phyloP scores from a whole-genome alignment of 2,329 filamentous ascomycete genomes.

The Neofusicoccum sp. region DNA sequence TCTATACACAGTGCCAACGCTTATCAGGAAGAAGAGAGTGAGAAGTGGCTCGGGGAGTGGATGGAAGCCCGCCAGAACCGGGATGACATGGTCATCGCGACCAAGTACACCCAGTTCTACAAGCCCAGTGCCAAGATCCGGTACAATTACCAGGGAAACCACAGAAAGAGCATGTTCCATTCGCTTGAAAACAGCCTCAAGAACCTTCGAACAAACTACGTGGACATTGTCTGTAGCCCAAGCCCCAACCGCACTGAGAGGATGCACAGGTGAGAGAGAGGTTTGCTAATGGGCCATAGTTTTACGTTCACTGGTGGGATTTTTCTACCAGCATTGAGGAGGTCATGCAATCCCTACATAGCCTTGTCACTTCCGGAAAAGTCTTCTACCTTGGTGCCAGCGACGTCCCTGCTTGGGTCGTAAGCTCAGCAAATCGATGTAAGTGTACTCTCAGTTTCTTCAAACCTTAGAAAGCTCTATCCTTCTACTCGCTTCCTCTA shows the following conservation, averaged over 20 bases:
- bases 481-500: neutral
- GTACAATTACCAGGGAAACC: constrained; percentile 13
- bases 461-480: too few relatives aligned
- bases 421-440: constrained; percentile 45
- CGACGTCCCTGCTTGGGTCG: constrained; percentile 43
- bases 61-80: constrained; percentile 44
- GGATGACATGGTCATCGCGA: constrained; percentile 55
- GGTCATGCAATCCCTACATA: constrained; percentile 39
- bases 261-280: neutral
- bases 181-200: constrained; percentile 40
- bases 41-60: constrained; percentile 53
- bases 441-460: constrained; percentile 21
- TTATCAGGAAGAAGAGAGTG: constrained; percentile 50
- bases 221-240: constrained; percentile 31
- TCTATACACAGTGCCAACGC: constrained; percentile 39
- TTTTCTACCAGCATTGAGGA: constrained; percentile 37
- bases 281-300: constrained; percentile 18
- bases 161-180: constrained; percentile 36
- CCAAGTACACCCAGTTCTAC: constrained; percentile 50
- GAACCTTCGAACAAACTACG: constrained; percentile 43
- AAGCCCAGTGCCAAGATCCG: constrained; percentile 25
- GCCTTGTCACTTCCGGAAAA: constrained; percentile 35
- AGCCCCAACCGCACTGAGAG: too few relatives aligned
- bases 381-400: constrained; percentile 40
- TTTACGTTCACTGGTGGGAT: constrained; percentile 45